Evolutionary conservation across 208 protist genomes (phyloP).

Genomic region (Trypanosoma grayi): DNA sequence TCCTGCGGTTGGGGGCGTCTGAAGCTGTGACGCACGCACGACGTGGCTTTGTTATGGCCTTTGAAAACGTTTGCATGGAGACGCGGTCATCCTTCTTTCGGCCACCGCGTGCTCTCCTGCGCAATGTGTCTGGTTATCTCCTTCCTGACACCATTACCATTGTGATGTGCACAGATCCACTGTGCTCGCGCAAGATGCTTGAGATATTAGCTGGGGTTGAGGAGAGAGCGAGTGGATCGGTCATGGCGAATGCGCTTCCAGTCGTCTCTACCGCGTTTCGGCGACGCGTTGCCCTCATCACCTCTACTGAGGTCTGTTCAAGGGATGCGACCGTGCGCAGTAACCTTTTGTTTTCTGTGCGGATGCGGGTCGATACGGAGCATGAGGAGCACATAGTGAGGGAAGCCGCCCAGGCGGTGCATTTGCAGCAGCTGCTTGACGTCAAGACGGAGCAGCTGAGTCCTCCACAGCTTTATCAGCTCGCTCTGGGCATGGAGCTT

Average conservation of each 20-base stretch:
- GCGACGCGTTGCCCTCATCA: conserved; percentile 28
- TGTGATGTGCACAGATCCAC: conserved; percentile 3
- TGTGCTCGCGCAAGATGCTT: conserved; percentile 14
- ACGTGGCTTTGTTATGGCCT: conserved; percentile 11
- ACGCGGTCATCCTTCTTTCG: conserved; percentile 7
- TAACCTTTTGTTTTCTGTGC: conserved; percentile 32
- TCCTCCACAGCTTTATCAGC: conserved; percentile 23
- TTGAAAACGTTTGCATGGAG: conserved; percentile 14
- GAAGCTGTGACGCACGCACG: not conserved
- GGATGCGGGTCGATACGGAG: conserved; percentile 27
- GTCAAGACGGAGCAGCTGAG: conserved; percentile 4
- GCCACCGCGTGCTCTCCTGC: conserved; percentile 3
- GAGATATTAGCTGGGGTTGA: conserved; percentile 28
- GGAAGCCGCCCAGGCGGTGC: conserved; percentile 3
- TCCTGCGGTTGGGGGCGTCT: not conserved
- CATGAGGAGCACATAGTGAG: conserved; percentile 11
- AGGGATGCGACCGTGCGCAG: conserved; percentile 22
- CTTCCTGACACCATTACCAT: conserved; percentile 4
- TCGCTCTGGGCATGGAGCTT: conserved; percentile 32
- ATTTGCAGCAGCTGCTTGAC: conserved; percentile 15
- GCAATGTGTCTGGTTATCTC: conserved; percentile 12
- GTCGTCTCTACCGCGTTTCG: conserved; percentile 20
- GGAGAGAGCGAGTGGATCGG: conserved; percentile 14
- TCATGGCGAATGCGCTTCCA: conserved; percentile 34
- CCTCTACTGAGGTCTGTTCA: conserved; percentile 17